phyloP scores from a whole-genome alignment of 306 rosid species.

The Luffa acutangula region DNA sequence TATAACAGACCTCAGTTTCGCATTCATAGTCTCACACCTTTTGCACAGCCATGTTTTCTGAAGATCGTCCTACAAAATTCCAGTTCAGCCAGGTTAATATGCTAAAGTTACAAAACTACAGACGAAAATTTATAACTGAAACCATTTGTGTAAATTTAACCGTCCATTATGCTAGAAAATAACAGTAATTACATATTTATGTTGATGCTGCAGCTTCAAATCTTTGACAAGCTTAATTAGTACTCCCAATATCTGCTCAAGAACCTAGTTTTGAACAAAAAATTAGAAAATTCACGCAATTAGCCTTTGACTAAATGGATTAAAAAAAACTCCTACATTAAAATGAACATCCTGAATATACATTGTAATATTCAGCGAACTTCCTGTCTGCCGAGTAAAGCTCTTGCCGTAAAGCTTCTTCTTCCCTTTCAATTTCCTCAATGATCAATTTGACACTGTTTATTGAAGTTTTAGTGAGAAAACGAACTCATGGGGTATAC shows the following conservation, averaged over 20 bases:
- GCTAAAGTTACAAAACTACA: background rate
- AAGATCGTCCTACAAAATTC: constrained; percentile 53
- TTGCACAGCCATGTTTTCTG: constrained; percentile 90
- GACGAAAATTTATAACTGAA: background rate
- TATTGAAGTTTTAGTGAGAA: constrained; percentile 15
- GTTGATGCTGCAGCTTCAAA: constrained; percentile 91
- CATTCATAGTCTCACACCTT: constrained; percentile 88
- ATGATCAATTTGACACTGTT: constrained; percentile 74
- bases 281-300: constrained; percentile 2
- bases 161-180: constrained; percentile 13
- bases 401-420: constrained; percentile 70
- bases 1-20: constrained; percentile 66
- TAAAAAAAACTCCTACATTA: background rate
- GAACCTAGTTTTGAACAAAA: constrained; percentile 42
- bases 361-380: constrained; percentile 81
- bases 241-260: constrained; percentile 89
- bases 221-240: constrained; percentile 83
- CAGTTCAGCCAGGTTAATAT: constrained; percentile 3
- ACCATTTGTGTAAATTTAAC: background rate
- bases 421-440: constrained; percentile 87
- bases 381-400: constrained; percentile 80
- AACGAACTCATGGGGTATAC: background rate
- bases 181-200: constrained; percentile 51
- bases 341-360: constrained; percentile 18
- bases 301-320: constrained; percentile 6